Base-by-base conservation (phyloP, 495 filamentous ascomycete species). In the Parathielavia appendiculata region DNA sequence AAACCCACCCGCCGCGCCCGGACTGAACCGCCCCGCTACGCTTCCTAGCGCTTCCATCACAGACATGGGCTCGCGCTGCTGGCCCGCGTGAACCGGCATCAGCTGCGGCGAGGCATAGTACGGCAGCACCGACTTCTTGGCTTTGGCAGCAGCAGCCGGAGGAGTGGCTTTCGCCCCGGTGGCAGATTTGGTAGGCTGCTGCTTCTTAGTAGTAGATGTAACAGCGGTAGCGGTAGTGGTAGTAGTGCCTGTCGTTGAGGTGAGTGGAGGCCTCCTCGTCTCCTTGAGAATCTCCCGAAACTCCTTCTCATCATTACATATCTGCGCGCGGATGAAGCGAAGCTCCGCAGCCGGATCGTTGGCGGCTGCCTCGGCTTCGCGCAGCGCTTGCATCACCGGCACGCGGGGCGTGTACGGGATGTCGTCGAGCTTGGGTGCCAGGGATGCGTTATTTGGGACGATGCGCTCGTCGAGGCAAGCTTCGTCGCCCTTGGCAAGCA, bases 301-400 rank as follows among this genome's bases (percentile, higher is more conserved):
- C 63, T 95, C 90, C 16, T 79, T 78, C 48, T 90, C 86, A 55
- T 89, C 81, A 51, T 76, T 83, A 6, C 86, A 83, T 61, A 95
- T 92, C 72, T 97, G 92, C 7, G 92, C 92, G 63, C 79, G 84
- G 40, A 97, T 79, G 72, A 90, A 92, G 35, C 76, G 75, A 19
- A 83, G 64, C 46, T 84, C 76, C 26, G 77, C 72, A n/a, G 71
- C 70, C 6, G 51, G 51, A 56, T 68, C 64, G 19, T 64, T n/a
- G n/a, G n/a, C 64, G 46, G 59, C 53, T 12, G 19, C 14, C 43
- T 72, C 67, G 1, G 60, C 56, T 34, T 75, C 69, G 50, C 79
- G 69, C 0, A 92, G 75, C 20, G 79, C 69, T 38, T 83, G 76
- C 90, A 97, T 96, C 57, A 97, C 86, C 0, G 92, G 83, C n/a